Conservation (phyloP, 2,329 filamentous ascomycete species). For the Neurospora sp. region DNA sequence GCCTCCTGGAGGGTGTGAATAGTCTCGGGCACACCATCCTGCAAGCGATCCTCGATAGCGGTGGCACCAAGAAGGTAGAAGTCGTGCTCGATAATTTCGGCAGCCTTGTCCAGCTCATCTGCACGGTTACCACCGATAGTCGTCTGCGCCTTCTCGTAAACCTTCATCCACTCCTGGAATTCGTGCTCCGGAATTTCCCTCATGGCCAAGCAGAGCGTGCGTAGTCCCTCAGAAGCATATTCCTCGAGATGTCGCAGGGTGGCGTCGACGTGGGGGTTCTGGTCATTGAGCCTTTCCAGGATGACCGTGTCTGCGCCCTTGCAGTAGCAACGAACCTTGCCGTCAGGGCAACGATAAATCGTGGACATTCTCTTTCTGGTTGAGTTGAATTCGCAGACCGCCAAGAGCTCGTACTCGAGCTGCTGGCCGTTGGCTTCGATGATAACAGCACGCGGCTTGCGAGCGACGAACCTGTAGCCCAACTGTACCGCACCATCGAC, state of each 20-base stretch:
- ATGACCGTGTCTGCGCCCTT: constrained; percentile 98
- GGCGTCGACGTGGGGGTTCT: constrained; percentile 80
- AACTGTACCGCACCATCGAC: constrained; percentile 81
- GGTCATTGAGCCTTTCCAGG: constrained; percentile 72
- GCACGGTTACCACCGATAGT: constrained; percentile 87
- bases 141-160: constrained; percentile 81
- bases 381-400: constrained; percentile 99
- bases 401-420: constrained; percentile 79
- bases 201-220: constrained; percentile 90
- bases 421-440: constrained; percentile 66
- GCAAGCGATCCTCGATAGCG: constrained; percentile 91
- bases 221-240: constrained; percentile 90
- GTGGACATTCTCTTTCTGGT: constrained; percentile 96
- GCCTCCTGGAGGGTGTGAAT: constrained; percentile 95
- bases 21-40: constrained; percentile 95
- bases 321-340: constrained; percentile 86
- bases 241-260: constrained; percentile 95
- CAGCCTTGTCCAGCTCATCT: constrained; percentile 93
- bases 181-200: constrained; percentile 86
- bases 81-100: constrained; percentile 89
- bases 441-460: constrained; percentile 81
- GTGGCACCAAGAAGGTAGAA: constrained; percentile 88
- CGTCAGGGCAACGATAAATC: constrained; percentile 92
- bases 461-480: constrained; percentile 82
- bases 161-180: constrained; percentile 74